Percentiles rank a stretch among this genome's conserved stretches.
These are phyloP conservation scores for Verticillium albo-atrum DNA, from an alignment of 2,329 filamentous ascomycete genomes.

Conservation along the genomic window DNA sequence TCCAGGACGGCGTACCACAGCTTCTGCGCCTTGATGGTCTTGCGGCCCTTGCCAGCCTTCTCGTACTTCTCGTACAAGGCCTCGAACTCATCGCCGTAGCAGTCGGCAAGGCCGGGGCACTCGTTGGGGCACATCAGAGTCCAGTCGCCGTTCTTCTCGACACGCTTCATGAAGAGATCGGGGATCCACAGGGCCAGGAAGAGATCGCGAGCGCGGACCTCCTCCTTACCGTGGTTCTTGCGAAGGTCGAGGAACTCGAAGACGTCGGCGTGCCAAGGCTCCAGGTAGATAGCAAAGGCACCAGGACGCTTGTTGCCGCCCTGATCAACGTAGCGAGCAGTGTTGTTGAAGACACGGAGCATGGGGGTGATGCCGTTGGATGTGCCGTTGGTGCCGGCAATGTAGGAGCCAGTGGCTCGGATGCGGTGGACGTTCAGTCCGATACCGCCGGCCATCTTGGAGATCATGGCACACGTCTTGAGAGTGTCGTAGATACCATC, in stretches of 20 bases:
- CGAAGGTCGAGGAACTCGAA: slow-evolving; percentile 96
- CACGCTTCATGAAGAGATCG: slow-evolving; percentile 99
- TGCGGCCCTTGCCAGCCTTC: slow-evolving; percentile 77
- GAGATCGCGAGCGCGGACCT: slow-evolving; percentile 91
- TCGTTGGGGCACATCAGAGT: slow-evolving; percentile 98
- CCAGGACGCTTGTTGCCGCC: slow-evolving; percentile 98
- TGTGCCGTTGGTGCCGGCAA: slow-evolving; percentile 94
- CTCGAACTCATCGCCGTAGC: slow-evolving; percentile 97
- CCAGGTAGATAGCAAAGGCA: slow-evolving; percentile 97
- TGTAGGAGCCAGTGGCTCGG: slow-evolving; percentile 95
- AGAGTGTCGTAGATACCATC: slow-evolving; percentile 98
- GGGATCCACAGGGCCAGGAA: slow-evolving; percentile 99
- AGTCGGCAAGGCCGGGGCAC: slow-evolving; percentile 89
- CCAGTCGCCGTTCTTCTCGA: slow-evolving; percentile 95
- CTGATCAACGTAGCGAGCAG: slow-evolving; percentile 96
- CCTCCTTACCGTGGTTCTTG: slow-evolving; percentile 99
- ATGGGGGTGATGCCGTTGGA: slow-evolving; percentile 97
- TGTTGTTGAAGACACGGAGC: slow-evolving; percentile 99
- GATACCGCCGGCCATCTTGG: slow-evolving; percentile 98
- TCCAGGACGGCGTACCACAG: slow-evolving; percentile 98
- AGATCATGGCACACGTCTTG: slow-evolving; percentile 99
- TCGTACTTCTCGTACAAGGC: slow-evolving; percentile 93
- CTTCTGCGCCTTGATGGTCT: slow-evolving; percentile 95
- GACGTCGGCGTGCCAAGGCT: slow-evolving; percentile 98
- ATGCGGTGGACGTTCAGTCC: slow-evolving; percentile 96